Evolutionary conservation across 2,329 filamentous ascomycete species (phyloP).

Genomic region (Cladosporium sp.): DNA sequence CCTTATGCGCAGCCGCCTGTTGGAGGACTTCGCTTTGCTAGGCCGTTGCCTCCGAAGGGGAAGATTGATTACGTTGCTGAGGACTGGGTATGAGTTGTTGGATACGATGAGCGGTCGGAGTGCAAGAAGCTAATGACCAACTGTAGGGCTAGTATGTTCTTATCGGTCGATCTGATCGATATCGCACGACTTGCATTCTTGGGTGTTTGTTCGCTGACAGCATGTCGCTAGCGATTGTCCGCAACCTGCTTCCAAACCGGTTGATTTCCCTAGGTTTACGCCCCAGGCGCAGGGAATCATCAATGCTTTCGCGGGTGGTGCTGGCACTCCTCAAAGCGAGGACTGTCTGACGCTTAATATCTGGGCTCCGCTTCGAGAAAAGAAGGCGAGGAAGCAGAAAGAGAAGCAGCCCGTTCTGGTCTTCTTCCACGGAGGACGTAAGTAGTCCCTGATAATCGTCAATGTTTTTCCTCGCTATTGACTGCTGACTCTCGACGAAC

Average conservation of each 20-base stretch:
- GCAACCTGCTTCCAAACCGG: neutral
- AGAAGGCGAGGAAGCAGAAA: slow-evolving; percentile 21
- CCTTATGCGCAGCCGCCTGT: slow-evolving; percentile 20
- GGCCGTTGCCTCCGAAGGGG: neutral
- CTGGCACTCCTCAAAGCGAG: slow-evolving; percentile 23
- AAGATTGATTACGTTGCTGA: neutral
- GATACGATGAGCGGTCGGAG: neutral
- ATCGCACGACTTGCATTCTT: neutral
- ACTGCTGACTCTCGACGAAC: neutral
- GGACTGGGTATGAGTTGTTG: slow-evolving; percentile 2
- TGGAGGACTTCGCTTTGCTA: slow-evolving; percentile 13
- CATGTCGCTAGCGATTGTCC: slow-evolving; percentile 8
- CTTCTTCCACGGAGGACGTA: slow-evolving; percentile 42
- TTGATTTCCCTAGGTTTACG: slow-evolving; percentile 12
- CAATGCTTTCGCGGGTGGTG: slow-evolving; percentile 7
- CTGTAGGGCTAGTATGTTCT: slow-evolving; percentile 14
- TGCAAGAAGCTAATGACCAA: neutral
- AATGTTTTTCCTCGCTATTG: neutral
- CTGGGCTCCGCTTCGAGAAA: slow-evolving; percentile 33
- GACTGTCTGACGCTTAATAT: slow-evolving; percentile 42
- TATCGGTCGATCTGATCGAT: neutral
- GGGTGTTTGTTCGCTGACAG: neutral
- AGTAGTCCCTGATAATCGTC: slow-evolving; percentile 25
- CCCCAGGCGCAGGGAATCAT: slow-evolving; percentile 16
- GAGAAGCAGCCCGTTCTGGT: slow-evolving; percentile 41